Conservation (phyloP, 164 flowering plant genomes). For the Piper longum region DNA sequence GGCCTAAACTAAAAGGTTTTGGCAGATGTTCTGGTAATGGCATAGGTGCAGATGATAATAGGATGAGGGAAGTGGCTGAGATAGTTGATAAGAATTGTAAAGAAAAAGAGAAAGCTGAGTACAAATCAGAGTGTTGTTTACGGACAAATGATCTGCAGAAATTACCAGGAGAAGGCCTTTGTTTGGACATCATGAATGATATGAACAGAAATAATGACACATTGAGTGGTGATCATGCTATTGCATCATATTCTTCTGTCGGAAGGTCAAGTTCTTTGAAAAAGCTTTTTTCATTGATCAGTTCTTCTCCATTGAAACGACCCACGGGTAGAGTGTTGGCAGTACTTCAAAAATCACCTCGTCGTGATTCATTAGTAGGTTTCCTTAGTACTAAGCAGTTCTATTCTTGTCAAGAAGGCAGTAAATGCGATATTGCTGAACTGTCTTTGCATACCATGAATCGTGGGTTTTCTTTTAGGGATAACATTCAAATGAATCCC, state of each 20-base stretch:
- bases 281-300: constrained; percentile 33
- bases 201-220: constrained; percentile 3
- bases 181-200: constrained; percentile 4
- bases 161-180: constrained; percentile 10
- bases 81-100: constrained; percentile 17
- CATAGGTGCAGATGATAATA: constrained; percentile 17
- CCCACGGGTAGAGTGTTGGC: constrained; percentile 85
- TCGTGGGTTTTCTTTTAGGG: constrained; percentile 12
- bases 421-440: constrained; percentile 15
- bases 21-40: constrained; percentile 17
- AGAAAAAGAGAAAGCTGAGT: constrained; percentile 33
- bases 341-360: constrained; percentile 51
- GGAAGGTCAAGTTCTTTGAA: constrained; percentile 20
- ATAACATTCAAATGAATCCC: constrained; percentile 47
- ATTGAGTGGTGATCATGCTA: constrained; percentile 3
- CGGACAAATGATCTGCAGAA: constrained; percentile 4
- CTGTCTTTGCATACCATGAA: constrained; percentile 17
- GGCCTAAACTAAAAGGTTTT: constrained; percentile 77
- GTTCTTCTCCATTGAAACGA: constrained; percentile 49
- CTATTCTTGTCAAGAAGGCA: constrained; percentile 23
- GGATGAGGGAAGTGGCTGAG: constrained; percentile 14
- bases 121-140: constrained; percentile 6
- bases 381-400: constrained; percentile 50
- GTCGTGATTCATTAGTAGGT: constrained; percentile 63
- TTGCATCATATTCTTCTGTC: not conserved